A percentile compares a stretch with the other conserved stretches of the same genome.
Conservation (phyloP, 2,329 filamentous ascomycete genomes). For the Exophiala mesophila region DNA sequence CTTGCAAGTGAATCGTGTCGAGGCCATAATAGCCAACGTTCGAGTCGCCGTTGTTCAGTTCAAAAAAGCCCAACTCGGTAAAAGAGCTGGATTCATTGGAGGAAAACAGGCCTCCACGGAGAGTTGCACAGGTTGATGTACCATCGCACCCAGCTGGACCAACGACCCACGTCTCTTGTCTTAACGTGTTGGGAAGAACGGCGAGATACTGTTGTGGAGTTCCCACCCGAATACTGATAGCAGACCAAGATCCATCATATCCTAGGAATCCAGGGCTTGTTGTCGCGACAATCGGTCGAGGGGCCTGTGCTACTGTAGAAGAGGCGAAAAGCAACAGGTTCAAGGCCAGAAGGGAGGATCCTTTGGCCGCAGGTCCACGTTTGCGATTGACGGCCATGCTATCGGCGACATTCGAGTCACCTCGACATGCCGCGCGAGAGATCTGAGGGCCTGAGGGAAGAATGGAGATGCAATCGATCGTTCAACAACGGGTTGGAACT, state of each 20-base stretch:
- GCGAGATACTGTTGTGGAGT: slow-evolving; percentile 30
- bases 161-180: slow-evolving; percentile 30
- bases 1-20: slow-evolving; percentile 31
- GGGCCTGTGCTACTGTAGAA: slow-evolving; percentile 1
- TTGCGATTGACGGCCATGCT: no score
- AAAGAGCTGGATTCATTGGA: slow-evolving; percentile 33
- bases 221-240: slow-evolving; percentile 29
- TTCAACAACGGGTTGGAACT: no score
- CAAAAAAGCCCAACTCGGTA: slow-evolving; percentile 27
- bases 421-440: no score
- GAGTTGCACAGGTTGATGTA: slow-evolving; percentile 25
- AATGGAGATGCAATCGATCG: no score
- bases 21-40: slow-evolving; percentile 34
- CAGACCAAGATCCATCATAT: slow-evolving; percentile 31
- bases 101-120: slow-evolving; percentile 31
- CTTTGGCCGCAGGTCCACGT: no score
- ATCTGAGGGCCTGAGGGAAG: no score
- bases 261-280: slow-evolving; percentile 23
- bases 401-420: no score
- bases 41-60: slow-evolving; percentile 25
- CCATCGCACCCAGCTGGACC: slow-evolving; percentile 29
- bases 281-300: slow-evolving; percentile 19
- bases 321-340: slow-evolving; percentile 2
- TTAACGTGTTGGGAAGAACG: slow-evolving; percentile 30
- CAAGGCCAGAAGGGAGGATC: not conserved